Evolutionary conservation across 768 basidiomycete genomes (phyloP).

Genomic region (Holtermannia corniformis): DNA sequence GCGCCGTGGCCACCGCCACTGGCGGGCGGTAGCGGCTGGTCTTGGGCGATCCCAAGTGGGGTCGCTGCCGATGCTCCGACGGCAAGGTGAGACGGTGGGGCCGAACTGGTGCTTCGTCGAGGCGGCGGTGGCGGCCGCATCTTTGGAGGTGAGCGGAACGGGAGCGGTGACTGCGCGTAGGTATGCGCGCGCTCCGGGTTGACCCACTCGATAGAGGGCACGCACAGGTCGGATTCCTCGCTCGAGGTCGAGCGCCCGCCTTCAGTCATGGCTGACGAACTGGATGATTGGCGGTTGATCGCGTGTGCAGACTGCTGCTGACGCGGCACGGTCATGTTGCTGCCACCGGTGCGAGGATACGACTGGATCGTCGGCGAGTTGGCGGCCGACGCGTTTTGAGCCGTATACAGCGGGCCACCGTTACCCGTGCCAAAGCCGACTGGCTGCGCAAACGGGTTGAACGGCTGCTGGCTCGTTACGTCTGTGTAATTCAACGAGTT

Average conservation of each 20-base stretch:
- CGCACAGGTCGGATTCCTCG: conserved; percentile 32
- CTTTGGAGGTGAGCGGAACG: too few relatives aligned
- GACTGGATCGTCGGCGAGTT: not conserved
- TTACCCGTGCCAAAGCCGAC: not conserved
- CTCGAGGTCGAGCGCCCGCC: conserved; percentile 22
- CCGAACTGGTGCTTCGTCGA: not conserved
- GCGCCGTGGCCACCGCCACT: not conserved
- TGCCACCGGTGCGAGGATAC: too few relatives aligned
- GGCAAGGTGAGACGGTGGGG: conserved; percentile 10
- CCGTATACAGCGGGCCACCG: not conserved
- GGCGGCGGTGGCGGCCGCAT: conserved; percentile 23
- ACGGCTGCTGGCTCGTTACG: not conserved
- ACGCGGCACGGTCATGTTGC: too few relatives aligned
- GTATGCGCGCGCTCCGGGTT: not conserved
- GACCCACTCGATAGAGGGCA: conserved; percentile 34
- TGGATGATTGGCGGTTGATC: conserved; percentile 27
- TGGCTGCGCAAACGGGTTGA: not conserved
- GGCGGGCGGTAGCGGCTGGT: conserved; percentile 13
- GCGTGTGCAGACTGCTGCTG: conserved; percentile 5
- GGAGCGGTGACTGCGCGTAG: conserved; percentile 2
- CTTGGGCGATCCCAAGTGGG: conserved; percentile 13
- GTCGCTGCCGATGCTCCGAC: conserved; percentile 14
- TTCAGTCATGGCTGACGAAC: conserved; percentile 21
- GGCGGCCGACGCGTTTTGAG: not conserved
- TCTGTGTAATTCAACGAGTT: not conserved